Conservation (phyloP, 257 asterid species). For the Capsicum baccatum region DNA sequence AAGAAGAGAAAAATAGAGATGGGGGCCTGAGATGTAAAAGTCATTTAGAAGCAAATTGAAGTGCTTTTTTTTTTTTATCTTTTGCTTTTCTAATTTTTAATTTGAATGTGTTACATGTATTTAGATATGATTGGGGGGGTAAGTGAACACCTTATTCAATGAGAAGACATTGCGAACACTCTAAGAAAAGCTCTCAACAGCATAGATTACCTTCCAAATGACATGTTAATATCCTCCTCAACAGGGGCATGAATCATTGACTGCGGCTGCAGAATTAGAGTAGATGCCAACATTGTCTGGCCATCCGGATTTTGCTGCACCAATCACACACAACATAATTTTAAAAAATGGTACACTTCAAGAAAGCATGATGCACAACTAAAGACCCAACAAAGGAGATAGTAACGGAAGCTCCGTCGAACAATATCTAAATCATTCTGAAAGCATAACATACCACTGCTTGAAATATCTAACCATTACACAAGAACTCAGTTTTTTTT, state of each 20-base stretch:
- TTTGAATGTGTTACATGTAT: background rate
- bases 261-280: slow-evolving; percentile 81
- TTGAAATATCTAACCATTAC: slow-evolving; percentile 18
- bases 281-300: slow-evolving; percentile 88
- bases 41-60: slow-evolving; percentile 30
- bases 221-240: slow-evolving; percentile 91
- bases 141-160: background rate
- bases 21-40: slow-evolving; percentile 31
- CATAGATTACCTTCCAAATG: slow-evolving; percentile 82
- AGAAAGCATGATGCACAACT: slow-evolving; percentile 7
- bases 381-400: slow-evolving; percentile 6
- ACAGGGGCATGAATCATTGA: slow-evolving; percentile 63
- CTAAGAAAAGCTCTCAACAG: background rate
- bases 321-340: slow-evolving; percentile 33
- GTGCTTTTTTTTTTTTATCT: slow-evolving; percentile 25
- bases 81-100: background rate
- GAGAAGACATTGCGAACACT: background rate
- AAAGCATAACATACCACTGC: background rate
- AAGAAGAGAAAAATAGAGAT: background rate
- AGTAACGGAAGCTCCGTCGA: background rate
- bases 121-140: background rate
- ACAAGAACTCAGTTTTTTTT: background rate
- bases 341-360: slow-evolving; percentile 4
- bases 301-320: slow-evolving; percentile 84
- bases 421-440: slow-evolving; percentile 7